Conservation (phyloP, 495 filamentous ascomycete species). For the Staphylotrichum tortipilum region DNA sequence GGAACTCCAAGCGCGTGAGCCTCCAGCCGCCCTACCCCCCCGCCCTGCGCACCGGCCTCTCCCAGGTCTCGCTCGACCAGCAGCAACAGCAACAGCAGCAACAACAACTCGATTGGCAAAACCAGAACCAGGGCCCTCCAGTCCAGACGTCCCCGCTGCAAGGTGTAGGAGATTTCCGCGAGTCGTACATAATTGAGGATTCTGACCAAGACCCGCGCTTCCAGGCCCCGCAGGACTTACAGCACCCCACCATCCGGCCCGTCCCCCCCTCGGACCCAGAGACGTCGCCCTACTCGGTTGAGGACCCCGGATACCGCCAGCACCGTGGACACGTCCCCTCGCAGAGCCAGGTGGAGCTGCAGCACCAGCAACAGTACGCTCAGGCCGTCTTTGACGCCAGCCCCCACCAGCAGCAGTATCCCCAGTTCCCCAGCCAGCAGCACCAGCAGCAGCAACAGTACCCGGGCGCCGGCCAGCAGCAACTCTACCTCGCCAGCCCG, state of each 20-base stretch:
- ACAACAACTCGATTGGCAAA: conserved; percentile 28
- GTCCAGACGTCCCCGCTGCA: conserved; percentile 38
- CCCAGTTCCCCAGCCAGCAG: conserved; percentile 26
- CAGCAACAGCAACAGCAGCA: conserved; percentile 20
- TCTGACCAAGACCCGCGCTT: conserved; percentile 32
- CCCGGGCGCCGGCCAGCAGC: conserved; percentile 27
- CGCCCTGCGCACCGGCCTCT: conserved; percentile 17
- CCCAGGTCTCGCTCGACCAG: conserved; percentile 30
- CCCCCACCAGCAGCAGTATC: conserved; percentile 18
- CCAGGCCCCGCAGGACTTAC: conserved; percentile 32
- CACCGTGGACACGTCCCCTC: conserved; percentile 33
- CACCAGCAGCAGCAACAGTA: conserved; percentile 27
- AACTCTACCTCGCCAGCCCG: conserved; percentile 31
- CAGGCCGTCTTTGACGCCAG: conserved; percentile 19
- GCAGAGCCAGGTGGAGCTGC: conserved; percentile 19
- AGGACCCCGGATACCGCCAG: conserved; percentile 35
- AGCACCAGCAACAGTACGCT: conserved; percentile 29
- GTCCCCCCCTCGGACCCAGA: conserved; percentile 28
- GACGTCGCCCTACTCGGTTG: conserved; percentile 31
- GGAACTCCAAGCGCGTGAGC: conserved; percentile 43
- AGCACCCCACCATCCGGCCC: conserved; percentile 34
- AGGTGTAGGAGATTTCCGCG: conserved; percentile 33
- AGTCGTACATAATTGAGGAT: conserved; percentile 25
- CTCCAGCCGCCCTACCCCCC: conserved; percentile 24
- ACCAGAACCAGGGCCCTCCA: conserved; percentile 21